Evolutionary conservation across 129 eudicot genomes (phyloP).

Genomic region (Solidago caesia): DNA sequence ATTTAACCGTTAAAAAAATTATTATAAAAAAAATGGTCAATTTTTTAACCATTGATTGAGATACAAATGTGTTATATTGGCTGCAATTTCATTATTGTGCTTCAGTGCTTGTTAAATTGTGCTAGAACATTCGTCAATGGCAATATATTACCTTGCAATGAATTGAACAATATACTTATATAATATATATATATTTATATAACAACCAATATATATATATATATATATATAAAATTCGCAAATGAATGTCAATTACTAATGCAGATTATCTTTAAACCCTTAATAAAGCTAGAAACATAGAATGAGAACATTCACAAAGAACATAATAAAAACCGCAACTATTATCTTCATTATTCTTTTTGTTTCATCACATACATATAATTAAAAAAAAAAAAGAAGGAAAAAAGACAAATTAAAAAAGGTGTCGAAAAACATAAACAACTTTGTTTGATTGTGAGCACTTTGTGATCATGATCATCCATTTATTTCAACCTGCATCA

Average conservation of each 20-base stretch:
- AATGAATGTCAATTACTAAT: background rate
- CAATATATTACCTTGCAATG: too few species aligned
- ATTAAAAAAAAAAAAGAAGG: background rate
- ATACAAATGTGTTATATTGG: too few species aligned
- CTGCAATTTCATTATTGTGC: too few species aligned
- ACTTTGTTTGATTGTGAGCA: background rate
- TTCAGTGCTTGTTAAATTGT: too few species aligned
- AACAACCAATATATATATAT: background rate
- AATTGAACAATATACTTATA: too few species aligned
- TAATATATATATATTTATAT: too few species aligned
- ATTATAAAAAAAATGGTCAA: too few species aligned
- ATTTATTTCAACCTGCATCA: slow-evolving; percentile 7
- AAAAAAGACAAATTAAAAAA: background rate
- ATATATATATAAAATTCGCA: background rate
- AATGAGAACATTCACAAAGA: slow-evolving; percentile 9
- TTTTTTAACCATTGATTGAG: too few species aligned
- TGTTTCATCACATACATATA: background rate
- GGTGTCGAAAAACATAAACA: slow-evolving; percentile 12
- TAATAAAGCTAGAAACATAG: background rate
- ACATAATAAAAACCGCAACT: slow-evolving; percentile 2
- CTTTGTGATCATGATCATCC: slow-evolving; percentile 19
- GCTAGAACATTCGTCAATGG: too few species aligned
- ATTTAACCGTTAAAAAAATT: too few species aligned
- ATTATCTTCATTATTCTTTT: slow-evolving; percentile 10
- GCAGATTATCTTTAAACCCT: background rate